phyloP scores from a whole-genome alignment of 2,329 filamentous ascomycete genomes.

The Rutstroemia sp. region DNA sequence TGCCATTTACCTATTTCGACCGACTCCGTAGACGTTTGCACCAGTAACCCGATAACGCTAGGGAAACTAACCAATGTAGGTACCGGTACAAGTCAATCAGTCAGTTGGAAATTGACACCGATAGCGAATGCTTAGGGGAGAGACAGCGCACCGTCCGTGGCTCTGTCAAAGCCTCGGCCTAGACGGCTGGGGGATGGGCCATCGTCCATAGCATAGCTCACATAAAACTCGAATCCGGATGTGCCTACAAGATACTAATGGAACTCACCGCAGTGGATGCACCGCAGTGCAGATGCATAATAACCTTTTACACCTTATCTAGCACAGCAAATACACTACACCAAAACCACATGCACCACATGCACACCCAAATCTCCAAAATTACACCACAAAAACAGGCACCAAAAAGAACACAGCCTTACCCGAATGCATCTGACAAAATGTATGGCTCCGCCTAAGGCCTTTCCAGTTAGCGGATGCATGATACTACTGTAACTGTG shows the following conservation, averaged over 20 bases:
- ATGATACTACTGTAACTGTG: too few relatives aligned
- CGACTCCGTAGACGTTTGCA: too few relatives aligned
- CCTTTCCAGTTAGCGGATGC: too few relatives aligned
- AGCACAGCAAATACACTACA: background rate
- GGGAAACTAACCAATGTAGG: too few relatives aligned
- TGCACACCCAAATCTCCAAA: background rate
- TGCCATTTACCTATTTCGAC: too few relatives aligned
- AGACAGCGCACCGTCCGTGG: too few relatives aligned
- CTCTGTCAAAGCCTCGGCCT: background rate
- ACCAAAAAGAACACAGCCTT: conserved; percentile 10
- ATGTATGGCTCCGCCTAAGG: conserved; percentile 3
- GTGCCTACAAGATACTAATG: background rate
- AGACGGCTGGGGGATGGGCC: background rate
- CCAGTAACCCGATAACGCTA: too few relatives aligned
- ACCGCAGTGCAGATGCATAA: background rate
- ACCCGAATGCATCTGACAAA: conserved; percentile 10
- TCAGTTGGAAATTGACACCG: too few relatives aligned
- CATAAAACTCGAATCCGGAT: background rate
- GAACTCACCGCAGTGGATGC: conserved; percentile 6
- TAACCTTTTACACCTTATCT: too few relatives aligned
- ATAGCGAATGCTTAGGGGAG: too few relatives aligned
- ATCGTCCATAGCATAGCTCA: background rate
- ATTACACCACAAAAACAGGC: background rate
- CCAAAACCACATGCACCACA: background rate
- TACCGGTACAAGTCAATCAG: too few relatives aligned